Percentiles rank a stretch among this genome's conserved stretches.
These are phyloP conservation scores for Hypoxylon sp. DNA, from an alignment of 2,329 filamentous ascomycete species.

Conservation along the genomic window DNA sequence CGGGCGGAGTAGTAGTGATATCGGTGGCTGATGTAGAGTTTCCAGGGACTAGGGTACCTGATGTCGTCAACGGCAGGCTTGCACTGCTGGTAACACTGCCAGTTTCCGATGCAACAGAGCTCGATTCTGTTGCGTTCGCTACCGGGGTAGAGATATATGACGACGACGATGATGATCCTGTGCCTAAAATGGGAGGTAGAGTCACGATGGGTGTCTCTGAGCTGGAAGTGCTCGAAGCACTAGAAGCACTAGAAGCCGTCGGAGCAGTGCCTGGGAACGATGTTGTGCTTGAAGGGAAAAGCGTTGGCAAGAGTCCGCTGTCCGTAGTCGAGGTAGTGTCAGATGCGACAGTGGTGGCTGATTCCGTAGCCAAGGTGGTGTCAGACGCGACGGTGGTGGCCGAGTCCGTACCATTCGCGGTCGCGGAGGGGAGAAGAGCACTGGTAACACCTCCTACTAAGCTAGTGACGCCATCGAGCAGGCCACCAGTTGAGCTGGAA, in stretches of 20 bases:
- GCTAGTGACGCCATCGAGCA: conserved; percentile 39
- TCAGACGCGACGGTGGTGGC: conserved; percentile 8
- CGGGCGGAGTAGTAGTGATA: not conserved
- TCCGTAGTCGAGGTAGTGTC: conserved; percentile 20
- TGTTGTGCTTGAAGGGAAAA: conserved; percentile 20
- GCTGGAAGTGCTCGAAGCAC: conserved; percentile 27
- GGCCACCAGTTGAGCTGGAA: conserved; percentile 38
- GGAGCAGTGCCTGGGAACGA: conserved; percentile 38
- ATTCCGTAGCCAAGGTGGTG: conserved; percentile 8
- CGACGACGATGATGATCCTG: conserved; percentile 21
- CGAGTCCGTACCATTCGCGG: conserved; percentile 24
- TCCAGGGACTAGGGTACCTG: conserved; percentile 19
- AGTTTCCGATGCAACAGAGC: conserved; percentile 27
- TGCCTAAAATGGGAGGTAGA: conserved; percentile 30
- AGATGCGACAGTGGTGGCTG: conserved; percentile 4
- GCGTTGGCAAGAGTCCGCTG: conserved; percentile 26
- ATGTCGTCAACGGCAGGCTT: conserved; percentile 20
- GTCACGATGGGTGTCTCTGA: conserved; percentile 27
- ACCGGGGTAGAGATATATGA: conserved; percentile 10
- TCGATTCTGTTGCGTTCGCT: conserved; percentile 41
- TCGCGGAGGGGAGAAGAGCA: conserved; percentile 27
- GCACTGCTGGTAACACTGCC: conserved; percentile 29
- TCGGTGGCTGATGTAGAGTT: conserved; percentile 17
- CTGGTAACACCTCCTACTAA: conserved; percentile 29
- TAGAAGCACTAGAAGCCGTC: no score